Evolutionary conservation across 768 basidiomycete genomes (phyloP).

Genomic region (Kwoniella mangroviensis): DNA sequence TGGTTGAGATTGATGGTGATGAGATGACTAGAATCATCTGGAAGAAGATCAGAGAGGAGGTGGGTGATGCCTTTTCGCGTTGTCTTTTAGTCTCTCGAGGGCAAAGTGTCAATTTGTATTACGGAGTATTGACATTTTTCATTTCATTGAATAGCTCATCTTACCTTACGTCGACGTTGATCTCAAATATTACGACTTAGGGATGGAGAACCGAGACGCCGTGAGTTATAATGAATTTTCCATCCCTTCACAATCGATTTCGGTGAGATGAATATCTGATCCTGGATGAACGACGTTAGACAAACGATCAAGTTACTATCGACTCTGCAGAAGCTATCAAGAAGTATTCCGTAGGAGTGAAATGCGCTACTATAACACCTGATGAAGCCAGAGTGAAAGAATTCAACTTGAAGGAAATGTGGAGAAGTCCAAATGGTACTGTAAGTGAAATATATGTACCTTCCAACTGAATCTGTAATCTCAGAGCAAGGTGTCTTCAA

Average conservation of each 20-base stretch:
- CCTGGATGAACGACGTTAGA: constrained; percentile 61
- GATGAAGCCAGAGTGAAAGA: constrained; percentile 95
- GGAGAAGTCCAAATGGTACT: constrained; percentile 95
- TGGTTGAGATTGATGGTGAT: constrained; percentile 95
- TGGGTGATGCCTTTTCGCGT: constrained; percentile 56
- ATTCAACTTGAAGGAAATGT: constrained; percentile 99
- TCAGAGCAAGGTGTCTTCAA: no score
- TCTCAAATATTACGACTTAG: constrained; percentile 98
- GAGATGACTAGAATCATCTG: constrained; percentile 99
- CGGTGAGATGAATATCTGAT: no score
- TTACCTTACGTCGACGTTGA: constrained; percentile 92
- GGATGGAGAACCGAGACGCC: constrained; percentile 87
- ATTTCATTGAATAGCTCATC: constrained; percentile 71
- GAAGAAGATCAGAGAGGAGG: constrained; percentile 97
- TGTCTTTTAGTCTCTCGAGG: no score
- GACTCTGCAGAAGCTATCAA: constrained; percentile 94
- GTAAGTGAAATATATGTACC: constrained; percentile 60
- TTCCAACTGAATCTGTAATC: not conserved
- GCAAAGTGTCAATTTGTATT: not conserved
- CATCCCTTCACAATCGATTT: no score
- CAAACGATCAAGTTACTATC: constrained; percentile 88
- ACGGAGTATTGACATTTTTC: not conserved
- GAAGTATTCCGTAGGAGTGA: constrained; percentile 94
- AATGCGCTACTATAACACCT: constrained; percentile 98
- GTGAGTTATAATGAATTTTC: constrained; percentile 59